Conservation (phyloP, 805 yeast genomes). For the Wickerhamomyces xylosicus region DNA sequence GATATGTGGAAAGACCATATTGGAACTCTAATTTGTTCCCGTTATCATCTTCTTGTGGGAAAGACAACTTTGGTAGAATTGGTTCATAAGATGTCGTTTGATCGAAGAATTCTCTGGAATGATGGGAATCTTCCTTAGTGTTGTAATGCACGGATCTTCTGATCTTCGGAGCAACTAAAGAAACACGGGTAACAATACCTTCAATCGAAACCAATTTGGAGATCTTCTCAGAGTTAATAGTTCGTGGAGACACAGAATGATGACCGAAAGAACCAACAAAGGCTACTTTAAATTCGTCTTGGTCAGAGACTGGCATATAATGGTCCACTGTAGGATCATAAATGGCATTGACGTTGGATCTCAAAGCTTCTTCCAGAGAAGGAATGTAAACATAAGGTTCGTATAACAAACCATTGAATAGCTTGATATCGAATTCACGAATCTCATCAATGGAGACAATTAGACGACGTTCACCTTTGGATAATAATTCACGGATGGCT, state of each 20-base stretch:
- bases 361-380: conserved; percentile 78
- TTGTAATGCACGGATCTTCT: conserved; percentile 89
- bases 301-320: conserved; percentile 41
- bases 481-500: conserved; percentile 63
- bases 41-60: conserved; percentile 87
- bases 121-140: conserved; percentile 72
- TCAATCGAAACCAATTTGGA: conserved; percentile 82
- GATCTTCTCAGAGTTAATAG: conserved; percentile 65
- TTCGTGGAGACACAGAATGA: conserved; percentile 79
- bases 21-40: conserved; percentile 86
- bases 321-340: conserved; percentile 52
- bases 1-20: conserved; percentile 83
- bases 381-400: conserved; percentile 82
- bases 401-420: conserved; percentile 67
- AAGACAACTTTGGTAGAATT: conserved; percentile 70
- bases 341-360: conserved; percentile 67
- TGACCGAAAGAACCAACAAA: conserved; percentile 90
- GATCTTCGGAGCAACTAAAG: conserved; percentile 87
- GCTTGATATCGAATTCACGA: conserved; percentile 68
- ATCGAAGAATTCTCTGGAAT: conserved; percentile 87
- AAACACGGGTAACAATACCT: conserved; percentile 92
- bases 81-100: conserved; percentile 87
- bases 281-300: conserved; percentile 61
- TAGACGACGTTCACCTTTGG: conserved; percentile 55
- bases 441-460: conserved; percentile 77